phyloP scores from a whole-genome alignment of 2,329 filamentous ascomycete genomes.

The Penicillium freii region DNA sequence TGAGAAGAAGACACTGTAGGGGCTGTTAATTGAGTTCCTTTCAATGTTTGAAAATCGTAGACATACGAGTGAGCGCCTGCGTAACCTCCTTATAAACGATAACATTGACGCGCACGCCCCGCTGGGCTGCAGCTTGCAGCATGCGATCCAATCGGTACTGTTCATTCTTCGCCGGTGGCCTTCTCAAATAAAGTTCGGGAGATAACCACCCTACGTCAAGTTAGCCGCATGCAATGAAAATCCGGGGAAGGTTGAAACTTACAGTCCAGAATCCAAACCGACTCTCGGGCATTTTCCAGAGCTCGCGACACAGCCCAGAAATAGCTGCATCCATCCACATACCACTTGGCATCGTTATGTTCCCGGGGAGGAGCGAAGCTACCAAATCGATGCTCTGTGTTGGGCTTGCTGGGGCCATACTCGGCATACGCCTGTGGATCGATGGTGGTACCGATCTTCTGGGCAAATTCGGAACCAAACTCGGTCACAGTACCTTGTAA shows the following conservation, averaged over 20 bases:
- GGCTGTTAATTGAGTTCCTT: neutral
- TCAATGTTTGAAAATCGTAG: slow-evolving; percentile 19
- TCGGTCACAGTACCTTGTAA: slow-evolving; percentile 53
- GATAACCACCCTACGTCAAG: slow-evolving; percentile 67
- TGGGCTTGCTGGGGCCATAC: slow-evolving; percentile 38
- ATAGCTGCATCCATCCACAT: slow-evolving; percentile 78
- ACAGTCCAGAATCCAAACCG: slow-evolving; percentile 82
- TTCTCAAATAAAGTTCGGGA: slow-evolving; percentile 79
- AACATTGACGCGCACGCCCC: slow-evolving; percentile 78
- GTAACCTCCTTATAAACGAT: slow-evolving; percentile 92
- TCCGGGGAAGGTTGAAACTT: slow-evolving; percentile 15
- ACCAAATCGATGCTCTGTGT: slow-evolving; percentile 52
- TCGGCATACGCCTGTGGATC: slow-evolving; percentile 51
- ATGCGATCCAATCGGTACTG: slow-evolving; percentile 80
- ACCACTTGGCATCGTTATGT: slow-evolving; percentile 79
- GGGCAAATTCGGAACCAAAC: slow-evolving; percentile 52
- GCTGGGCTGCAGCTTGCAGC: slow-evolving; percentile 76
- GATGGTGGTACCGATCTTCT: slow-evolving; percentile 48
- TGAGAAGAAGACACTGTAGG: slow-evolving; percentile 62
- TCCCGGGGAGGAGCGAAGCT: slow-evolving; percentile 71
- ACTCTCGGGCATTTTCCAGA: slow-evolving; percentile 71
- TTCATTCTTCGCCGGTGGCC: slow-evolving; percentile 77
- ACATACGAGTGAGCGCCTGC: slow-evolving; percentile 74
- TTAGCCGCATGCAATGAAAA: slow-evolving; percentile 11
- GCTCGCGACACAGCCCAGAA: slow-evolving; percentile 82